Percentiles rank a stretch among this genome's conserved stretches.
phyloP scores from a whole-genome alignment of 1,284 basidiomycete genomes.

The Ganoderma multipileum region DNA sequence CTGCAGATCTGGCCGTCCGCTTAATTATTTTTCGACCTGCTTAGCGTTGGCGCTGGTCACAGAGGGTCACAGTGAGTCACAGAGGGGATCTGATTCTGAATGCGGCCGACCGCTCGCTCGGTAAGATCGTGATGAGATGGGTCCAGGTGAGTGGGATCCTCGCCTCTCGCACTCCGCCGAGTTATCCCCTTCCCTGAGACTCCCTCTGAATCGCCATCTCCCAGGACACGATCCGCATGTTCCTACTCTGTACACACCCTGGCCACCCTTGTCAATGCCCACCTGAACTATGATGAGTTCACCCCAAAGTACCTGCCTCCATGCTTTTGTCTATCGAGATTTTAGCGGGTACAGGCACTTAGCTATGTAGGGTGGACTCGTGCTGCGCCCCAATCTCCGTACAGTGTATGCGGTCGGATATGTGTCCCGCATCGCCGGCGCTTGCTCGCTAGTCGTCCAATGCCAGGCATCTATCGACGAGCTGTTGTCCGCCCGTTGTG shows the following conservation, averaged over 20 bases:
- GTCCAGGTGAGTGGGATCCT: constrained; percentile 18
- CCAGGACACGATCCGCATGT: constrained; percentile 24
- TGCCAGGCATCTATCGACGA: background rate
- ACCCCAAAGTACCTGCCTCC: background rate
- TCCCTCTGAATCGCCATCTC: background rate
- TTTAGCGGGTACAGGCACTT: constrained; percentile 17
- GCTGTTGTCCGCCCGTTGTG: constrained; percentile 17
- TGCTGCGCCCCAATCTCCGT: background rate
- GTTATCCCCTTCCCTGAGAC: background rate
- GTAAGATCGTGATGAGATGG: background rate
- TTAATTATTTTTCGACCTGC: constrained; percentile 28
- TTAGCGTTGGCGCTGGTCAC: constrained; percentile 9
- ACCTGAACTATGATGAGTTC: background rate
- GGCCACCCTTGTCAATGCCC: background rate
- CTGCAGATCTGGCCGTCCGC: constrained; percentile 13
- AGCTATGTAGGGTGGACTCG: background rate
- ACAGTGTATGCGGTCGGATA: background rate
- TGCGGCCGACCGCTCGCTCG: constrained; percentile 17
- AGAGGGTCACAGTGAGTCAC: constrained; percentile 27
- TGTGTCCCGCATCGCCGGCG: constrained; percentile 7
- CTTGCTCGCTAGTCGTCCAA: background rate
- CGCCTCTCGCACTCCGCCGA: constrained; percentile 18
- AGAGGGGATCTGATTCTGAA: constrained; percentile 4
- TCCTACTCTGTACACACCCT: background rate
- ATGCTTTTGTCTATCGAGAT: background rate